These are phyloP conservation scores for Erythrophleum ivorense DNA, from an alignment of 331 rosid genomes.

Conservation along the genomic window DNA sequence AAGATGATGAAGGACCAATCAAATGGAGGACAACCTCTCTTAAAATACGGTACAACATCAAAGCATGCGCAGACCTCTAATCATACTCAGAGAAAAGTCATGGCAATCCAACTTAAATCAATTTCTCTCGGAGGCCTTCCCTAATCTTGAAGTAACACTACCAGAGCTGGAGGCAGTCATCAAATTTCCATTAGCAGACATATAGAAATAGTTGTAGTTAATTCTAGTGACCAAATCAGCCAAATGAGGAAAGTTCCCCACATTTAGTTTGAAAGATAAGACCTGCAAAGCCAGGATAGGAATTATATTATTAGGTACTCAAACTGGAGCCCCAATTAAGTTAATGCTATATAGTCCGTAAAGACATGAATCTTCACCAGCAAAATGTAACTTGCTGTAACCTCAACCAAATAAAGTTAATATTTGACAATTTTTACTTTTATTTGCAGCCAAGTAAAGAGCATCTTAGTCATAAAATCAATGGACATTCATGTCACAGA, in stretches of 20 bases:
- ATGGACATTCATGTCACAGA: background rate
- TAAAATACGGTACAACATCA: conserved; percentile 34
- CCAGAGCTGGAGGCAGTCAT: conserved; percentile 71
- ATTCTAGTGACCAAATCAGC: conserved; percentile 96
- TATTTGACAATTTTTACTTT: background rate
- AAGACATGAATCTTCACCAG: conserved; percentile 12
- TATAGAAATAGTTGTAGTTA: conserved; percentile 89
- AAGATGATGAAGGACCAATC: conserved; percentile 21
- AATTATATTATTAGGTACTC: conserved; percentile 13
- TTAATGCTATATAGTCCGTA: background rate
- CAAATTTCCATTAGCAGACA: conserved; percentile 88
- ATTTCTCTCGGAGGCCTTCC: conserved; percentile 61
- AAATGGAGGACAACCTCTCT: conserved; percentile 8
- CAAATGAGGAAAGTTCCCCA: conserved; percentile 95
- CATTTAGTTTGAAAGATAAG: conserved; percentile 90
- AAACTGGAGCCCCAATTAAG: background rate
- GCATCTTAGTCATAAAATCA: background rate
- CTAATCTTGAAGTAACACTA: conserved; percentile 60
- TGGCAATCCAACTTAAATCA: conserved; percentile 37
- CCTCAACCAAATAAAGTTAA: conserved; percentile 13
- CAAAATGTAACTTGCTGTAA: background rate
- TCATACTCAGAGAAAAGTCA: conserved; percentile 16
- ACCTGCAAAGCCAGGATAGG: conserved; percentile 60
- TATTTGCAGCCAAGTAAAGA: conserved; percentile 7
- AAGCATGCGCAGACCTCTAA: conserved; percentile 30